These are phyloP conservation scores for Pseudonitzschia delicatissima DNA, from an alignment of 108 stramenopile species.

Conservation along the genomic window DNA sequence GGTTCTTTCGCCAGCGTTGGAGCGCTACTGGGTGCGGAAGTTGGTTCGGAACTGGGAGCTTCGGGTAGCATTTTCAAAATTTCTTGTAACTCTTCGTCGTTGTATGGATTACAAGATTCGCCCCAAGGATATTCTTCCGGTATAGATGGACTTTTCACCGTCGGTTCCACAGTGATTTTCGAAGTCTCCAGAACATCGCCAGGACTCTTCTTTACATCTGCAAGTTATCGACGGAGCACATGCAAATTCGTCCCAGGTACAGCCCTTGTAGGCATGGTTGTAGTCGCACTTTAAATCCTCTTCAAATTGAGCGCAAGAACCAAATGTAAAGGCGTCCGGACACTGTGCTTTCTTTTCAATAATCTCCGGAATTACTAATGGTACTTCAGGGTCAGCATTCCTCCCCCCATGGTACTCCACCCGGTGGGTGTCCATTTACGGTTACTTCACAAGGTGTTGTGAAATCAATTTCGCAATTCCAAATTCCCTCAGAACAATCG, in stretches of 20 bases:
- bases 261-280: conserved; percentile 1
- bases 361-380: too few relatives aligned
- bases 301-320: not conserved
- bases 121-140: conserved; percentile 7
- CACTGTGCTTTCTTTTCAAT: not conserved
- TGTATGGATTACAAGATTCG: not conserved
- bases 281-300: conserved; percentile 1
- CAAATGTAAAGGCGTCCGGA: not conserved
- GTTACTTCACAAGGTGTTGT: not conserved
- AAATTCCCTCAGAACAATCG: not conserved
- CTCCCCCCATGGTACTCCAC: conserved; percentile 2
- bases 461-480: not conserved
- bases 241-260: conserved; percentile 2
- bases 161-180: not conserved
- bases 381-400: too few relatives aligned
- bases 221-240: not conserved
- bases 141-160: not conserved
- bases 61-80: too few relatives aligned
- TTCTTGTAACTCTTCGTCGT: not conserved
- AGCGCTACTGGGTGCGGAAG: not conserved
- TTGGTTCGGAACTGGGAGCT: not conserved
- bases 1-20: not conserved
- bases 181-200: not conserved
- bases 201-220: not conserved
- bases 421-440: not conserved